A percentile compares a stretch with the other conserved stretches of the same genome.
Conservation (phyloP, 176 grass and related monocot genomes). For the Alloteropsis semialata region DNA sequence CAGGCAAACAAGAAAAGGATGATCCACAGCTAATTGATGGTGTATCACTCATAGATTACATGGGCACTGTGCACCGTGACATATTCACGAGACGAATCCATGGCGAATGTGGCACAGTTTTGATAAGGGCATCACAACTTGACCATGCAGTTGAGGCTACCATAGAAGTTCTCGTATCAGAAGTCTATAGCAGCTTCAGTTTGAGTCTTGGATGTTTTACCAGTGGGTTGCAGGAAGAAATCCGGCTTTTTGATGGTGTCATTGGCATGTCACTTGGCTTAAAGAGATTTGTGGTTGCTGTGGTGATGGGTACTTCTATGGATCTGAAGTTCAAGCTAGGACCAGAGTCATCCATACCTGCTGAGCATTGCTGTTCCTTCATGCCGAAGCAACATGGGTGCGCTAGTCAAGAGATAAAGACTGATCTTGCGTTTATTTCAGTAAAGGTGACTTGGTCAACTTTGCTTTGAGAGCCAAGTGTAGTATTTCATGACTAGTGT, state of each 20-base stretch:
- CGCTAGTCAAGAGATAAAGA: background rate
- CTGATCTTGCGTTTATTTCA: background rate
- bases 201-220: background rate
- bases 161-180: background rate
- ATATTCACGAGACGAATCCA: background rate
- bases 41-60: background rate
- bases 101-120: background rate
- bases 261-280: background rate
- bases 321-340: slow-evolving; percentile 12
- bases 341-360: background rate
- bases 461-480: background rate
- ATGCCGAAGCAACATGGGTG: background rate
- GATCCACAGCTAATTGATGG: slow-evolving; percentile 29
- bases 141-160: background rate
- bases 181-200: background rate
- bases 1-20: background rate
- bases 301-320: background rate
- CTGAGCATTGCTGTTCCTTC: background rate
- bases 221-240: background rate
- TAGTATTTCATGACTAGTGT: too few species aligned
- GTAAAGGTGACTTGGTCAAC: background rate
- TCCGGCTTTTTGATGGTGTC: background rate
- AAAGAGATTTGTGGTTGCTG: slow-evolving; percentile 20
- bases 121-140: background rate
- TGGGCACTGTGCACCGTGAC: rapidly evolving